phyloP scores from a whole-genome alignment of 2,329 filamentous ascomycete genomes.

The Neofusicoccum cordaticola region DNA sequence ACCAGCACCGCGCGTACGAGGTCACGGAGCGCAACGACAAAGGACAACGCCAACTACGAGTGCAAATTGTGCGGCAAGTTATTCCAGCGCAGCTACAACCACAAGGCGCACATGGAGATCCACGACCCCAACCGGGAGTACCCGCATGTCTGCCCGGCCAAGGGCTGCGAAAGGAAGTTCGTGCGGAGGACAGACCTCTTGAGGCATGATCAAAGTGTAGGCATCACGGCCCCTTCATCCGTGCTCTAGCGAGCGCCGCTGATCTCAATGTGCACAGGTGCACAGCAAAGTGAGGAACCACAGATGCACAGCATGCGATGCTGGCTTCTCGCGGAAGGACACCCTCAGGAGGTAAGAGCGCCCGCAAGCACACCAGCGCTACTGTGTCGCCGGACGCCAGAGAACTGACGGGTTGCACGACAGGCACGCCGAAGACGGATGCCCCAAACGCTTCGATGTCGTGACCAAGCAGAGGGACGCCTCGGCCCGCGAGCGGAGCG shows the following conservation, averaged over 20 bases:
- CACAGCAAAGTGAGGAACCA: constrained; percentile 71
- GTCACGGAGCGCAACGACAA: constrained; percentile 47
- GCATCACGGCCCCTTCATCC: constrained; percentile 24
- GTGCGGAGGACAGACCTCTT: constrained; percentile 77
- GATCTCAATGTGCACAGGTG: constrained; percentile 46
- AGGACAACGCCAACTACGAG: constrained; percentile 67
- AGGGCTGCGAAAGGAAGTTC: constrained; percentile 71
- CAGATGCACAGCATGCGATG: constrained; percentile 67
- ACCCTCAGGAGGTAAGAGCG: constrained; percentile 69
- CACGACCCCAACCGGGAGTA: constrained; percentile 73
- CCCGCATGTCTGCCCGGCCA: constrained; percentile 64
- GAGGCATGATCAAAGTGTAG: constrained; percentile 54
- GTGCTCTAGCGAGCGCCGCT: background rate
- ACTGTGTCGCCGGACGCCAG: background rate
- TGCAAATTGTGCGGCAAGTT: constrained; percentile 74
- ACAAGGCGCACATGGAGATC: constrained; percentile 80
- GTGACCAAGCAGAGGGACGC: background rate
- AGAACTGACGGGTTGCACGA: background rate
- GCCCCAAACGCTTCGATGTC: constrained; percentile 54
- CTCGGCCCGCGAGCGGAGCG: background rate
- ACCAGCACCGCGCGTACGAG: constrained; percentile 12
- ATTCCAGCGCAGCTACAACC: constrained; percentile 83
- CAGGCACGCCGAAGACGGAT: constrained; percentile 76
- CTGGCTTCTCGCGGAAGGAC: constrained; percentile 75
- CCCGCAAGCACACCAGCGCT: background rate